Evolutionary conservation across 129 eudicot species (phyloP).

Genomic region (Flaveria linearis): DNA sequence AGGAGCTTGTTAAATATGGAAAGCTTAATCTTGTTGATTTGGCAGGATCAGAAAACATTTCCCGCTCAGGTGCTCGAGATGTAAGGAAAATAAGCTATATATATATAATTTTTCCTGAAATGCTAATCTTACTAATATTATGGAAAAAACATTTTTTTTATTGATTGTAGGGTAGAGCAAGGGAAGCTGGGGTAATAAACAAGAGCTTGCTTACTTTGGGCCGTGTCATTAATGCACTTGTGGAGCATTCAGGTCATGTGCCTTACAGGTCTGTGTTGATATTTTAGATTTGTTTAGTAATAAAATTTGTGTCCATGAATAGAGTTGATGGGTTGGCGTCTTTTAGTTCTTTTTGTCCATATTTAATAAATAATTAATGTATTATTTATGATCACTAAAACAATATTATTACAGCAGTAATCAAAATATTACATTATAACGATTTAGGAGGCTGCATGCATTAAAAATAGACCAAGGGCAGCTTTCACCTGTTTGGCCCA

Average conservation of each 20-base stretch:
- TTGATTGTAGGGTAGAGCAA: conserved; percentile 65
- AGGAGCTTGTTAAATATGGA: conserved; percentile 85
- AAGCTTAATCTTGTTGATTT: conserved; percentile 95
- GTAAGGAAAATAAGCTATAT: conserved; percentile 36
- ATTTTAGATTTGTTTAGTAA: conserved; percentile 10
- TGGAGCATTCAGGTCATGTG: conserved; percentile 77
- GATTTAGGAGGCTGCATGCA: conserved; percentile 3
- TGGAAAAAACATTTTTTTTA: background rate
- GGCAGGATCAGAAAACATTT: conserved; percentile 90
- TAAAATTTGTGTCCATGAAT: background rate
- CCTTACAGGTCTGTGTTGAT: conserved; percentile 66
- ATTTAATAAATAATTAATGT: background rate
- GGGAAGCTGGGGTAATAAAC: conserved; percentile 95
- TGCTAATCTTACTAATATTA: conserved; percentile 4
- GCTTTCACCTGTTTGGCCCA: background rate
- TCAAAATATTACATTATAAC: background rate
- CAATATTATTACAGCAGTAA: background rate
- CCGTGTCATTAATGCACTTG: conserved; percentile 76
- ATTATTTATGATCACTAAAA: background rate
- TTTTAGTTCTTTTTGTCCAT: background rate
- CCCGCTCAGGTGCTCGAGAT: conserved; percentile 83
- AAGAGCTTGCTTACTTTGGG: conserved; percentile 89
- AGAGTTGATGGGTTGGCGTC: background rate
- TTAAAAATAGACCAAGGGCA: background rate
- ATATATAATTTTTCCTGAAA: background rate